Evolutionary conservation across 2,329 filamentous ascomycete species (phyloP).

Genomic region (Fusarium redolens): DNA sequence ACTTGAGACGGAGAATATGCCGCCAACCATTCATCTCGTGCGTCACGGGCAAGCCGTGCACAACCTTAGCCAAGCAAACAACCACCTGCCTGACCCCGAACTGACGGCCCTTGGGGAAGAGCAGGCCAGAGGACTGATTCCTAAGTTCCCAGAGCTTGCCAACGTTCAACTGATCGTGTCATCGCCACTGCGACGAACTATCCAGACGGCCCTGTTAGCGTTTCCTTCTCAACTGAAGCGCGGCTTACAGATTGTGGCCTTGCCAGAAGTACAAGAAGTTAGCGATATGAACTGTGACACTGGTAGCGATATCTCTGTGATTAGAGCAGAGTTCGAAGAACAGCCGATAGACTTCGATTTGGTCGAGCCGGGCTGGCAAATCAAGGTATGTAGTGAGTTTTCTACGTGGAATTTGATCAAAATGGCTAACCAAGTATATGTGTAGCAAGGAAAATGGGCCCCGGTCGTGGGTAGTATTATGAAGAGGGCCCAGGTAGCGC

Average conservation of each 20-base stretch:
- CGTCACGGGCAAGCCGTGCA: constrained; percentile 1
- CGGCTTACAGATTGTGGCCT: background rate
- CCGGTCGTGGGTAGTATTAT: accelerated
- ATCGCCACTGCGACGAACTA: background rate
- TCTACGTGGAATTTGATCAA: accelerated
- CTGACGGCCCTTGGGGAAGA: background rate
- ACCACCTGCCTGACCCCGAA: background rate
- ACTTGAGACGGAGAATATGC: background rate
- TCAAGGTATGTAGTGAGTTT: background rate
- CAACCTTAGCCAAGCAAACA: background rate
- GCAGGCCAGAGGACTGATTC: background rate
- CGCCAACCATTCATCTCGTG: background rate
- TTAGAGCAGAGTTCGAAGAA: background rate
- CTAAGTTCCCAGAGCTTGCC: background rate
- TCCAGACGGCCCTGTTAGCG: background rate
- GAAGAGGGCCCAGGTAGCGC: background rate
- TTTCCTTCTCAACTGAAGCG: background rate
- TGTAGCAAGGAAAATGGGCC: background rate
- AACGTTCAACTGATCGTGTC: background rate
- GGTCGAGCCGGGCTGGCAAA: background rate
- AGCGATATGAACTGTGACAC: background rate
- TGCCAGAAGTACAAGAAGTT: background rate
- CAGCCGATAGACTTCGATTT: background rate
- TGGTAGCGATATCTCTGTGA: background rate
- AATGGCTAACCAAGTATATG: no score